Evolutionary conservation across 225 moss, liverwort and hornwort species (phyloP).

Genomic region (Straminergon stramineum): DNA sequence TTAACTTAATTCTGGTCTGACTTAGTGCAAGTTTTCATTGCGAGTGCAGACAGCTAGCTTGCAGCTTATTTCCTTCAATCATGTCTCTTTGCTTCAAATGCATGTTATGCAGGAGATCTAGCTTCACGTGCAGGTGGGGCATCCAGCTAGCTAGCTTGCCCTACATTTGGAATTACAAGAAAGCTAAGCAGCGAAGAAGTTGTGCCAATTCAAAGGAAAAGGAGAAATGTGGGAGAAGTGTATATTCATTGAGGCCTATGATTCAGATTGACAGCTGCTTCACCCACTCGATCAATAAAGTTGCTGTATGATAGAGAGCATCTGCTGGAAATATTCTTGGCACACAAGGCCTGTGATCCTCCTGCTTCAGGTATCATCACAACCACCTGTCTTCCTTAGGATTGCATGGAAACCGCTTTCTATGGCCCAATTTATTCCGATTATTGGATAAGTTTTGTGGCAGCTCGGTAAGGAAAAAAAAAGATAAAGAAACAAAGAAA

Average conservation of each 20-base stretch:
- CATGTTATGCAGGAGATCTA: neutral
- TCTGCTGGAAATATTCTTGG: neutral
- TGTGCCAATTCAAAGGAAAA: neutral
- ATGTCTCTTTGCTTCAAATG: neutral
- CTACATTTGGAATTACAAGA: neutral
- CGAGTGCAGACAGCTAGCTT: neutral
- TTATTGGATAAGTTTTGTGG: neutral
- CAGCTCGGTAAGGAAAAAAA: neutral
- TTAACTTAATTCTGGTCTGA: neutral
- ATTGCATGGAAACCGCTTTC: neutral
- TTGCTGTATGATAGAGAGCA: constrained; percentile 2
- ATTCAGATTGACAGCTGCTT: neutral
- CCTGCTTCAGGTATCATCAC: neutral
- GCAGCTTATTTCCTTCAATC: neutral
- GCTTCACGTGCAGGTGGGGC: neutral
- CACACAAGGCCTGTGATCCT: neutral
- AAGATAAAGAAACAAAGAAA: too few relatives aligned
- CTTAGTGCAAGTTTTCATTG: neutral
- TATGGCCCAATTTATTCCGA: neutral
- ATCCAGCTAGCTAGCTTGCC: neutral
- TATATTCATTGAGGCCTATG: neutral
- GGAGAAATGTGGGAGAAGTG: neutral
- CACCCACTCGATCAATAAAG: constrained; percentile 12
- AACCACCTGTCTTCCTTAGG: neutral
- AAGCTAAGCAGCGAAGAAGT: neutral